Evolutionary conservation across 2,329 filamentous ascomycete species (phyloP).

Genomic region (Albophoma yamanashiensis): DNA sequence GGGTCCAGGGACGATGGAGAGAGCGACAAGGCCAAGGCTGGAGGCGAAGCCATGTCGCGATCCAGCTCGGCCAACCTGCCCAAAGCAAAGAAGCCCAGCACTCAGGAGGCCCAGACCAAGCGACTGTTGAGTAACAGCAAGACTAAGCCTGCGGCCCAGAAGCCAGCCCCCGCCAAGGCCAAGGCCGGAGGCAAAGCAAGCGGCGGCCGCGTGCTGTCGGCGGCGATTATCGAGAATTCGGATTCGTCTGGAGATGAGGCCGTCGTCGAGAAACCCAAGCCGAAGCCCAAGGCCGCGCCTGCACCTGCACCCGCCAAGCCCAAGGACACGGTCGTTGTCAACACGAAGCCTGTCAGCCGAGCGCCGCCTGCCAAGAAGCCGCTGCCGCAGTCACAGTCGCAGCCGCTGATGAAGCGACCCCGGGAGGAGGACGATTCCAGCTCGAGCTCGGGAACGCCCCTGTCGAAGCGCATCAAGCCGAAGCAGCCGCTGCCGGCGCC

Average conservation of each 20-base stretch:
- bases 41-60: constrained; percentile 34
- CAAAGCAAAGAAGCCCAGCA: constrained; percentile 46
- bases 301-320: neutral
- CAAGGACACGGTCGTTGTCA: constrained; percentile 21
- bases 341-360: constrained; percentile 20
- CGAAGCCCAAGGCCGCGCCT: constrained; percentile 8
- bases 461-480: constrained; percentile 47
- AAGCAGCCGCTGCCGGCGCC: constrained; percentile 26
- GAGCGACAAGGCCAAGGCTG: constrained; percentile 17
- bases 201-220: constrained; percentile 37
- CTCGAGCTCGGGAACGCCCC: constrained; percentile 47
- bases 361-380: constrained; percentile 22
- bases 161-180: constrained; percentile 30
- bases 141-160: constrained; percentile 19
- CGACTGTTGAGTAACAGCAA: constrained; percentile 32
- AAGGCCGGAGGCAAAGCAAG: constrained; percentile 23
- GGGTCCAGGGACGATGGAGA: constrained; percentile 27
- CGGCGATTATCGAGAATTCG: constrained; percentile 46
- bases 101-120: constrained; percentile 45
- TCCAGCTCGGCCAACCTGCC: constrained; percentile 39
- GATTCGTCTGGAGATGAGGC: constrained; percentile 42
- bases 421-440: constrained; percentile 44
- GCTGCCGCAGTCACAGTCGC: neutral
- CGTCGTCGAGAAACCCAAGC: constrained; percentile 18
- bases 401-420: constrained; percentile 34